phyloP scores from a whole-genome alignment of 2,329 filamentous ascomycete species.

The Neofusicoccum umdonicola region DNA sequence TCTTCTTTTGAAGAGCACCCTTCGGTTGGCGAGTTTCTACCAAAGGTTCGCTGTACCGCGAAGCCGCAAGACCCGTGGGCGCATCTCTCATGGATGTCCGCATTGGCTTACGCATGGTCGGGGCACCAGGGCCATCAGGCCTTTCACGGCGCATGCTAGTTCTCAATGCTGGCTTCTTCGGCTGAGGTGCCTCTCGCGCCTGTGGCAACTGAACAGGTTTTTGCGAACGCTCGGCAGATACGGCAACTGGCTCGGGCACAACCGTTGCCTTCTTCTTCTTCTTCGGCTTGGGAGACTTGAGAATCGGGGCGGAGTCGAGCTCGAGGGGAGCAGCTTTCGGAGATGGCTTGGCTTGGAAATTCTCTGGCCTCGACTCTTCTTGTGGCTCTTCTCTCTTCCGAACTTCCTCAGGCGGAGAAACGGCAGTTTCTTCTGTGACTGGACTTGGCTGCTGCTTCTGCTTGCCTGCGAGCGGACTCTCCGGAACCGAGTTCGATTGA shows the following conservation, averaged over 20 bases:
- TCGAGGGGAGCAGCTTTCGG: neutral
- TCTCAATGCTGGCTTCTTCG: slow-evolving; percentile 41
- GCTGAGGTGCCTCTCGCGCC: slow-evolving; percentile 24
- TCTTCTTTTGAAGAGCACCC: slow-evolving; percentile 40
- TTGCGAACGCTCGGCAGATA: neutral
- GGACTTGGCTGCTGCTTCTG: slow-evolving; percentile 57
- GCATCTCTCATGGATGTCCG: slow-evolving; percentile 27
- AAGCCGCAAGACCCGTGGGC: slow-evolving; percentile 29
- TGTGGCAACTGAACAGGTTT: slow-evolving; percentile 17
- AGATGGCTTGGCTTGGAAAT: slow-evolving; percentile 17
- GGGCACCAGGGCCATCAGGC: slow-evolving; percentile 20
- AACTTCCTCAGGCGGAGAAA: too few relatives aligned
- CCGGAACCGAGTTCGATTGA: neutral
- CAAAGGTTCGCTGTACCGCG: slow-evolving; percentile 31
- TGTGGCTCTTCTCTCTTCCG: neutral
- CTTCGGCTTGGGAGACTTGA: slow-evolving; percentile 35
- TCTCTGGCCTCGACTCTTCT: neutral
- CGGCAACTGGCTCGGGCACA: neutral
- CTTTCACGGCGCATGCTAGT: slow-evolving; percentile 34
- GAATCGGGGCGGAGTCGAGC: neutral
- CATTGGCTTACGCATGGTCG: slow-evolving; percentile 19
- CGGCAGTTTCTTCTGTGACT: neutral
- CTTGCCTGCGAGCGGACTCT: slow-evolving; percentile 20
- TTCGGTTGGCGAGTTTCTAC: slow-evolving; percentile 28
- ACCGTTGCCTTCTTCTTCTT: slow-evolving; percentile 34